Evolutionary conservation across 371 early-diverging fungal species (phyloP).

Genomic region (Mycotypha africana): DNA sequence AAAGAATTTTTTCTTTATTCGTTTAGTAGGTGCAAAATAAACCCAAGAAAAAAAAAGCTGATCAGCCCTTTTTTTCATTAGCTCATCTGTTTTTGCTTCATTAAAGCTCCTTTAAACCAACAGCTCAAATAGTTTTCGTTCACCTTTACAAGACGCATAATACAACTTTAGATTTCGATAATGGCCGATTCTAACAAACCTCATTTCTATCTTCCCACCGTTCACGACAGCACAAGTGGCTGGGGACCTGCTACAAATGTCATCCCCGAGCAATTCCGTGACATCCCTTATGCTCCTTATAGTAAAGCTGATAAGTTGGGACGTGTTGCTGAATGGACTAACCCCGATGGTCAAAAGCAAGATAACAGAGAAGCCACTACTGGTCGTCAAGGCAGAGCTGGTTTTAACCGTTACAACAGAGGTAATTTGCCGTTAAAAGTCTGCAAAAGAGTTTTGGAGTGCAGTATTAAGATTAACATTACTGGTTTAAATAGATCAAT

Average conservation of each 20-base stretch:
- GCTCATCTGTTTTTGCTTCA: too few species aligned
- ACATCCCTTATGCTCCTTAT: conserved; percentile 95
- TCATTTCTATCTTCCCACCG: conserved; percentile 62
- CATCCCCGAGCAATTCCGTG: conserved; percentile 62
- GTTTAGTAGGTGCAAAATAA: too few species aligned
- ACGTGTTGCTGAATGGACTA: conserved; percentile 90
- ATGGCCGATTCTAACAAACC: conserved; percentile 31
- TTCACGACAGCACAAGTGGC: conserved; percentile 66
- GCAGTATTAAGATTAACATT: too few species aligned
- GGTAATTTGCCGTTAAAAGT: too few species aligned
- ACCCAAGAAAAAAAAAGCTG: too few species aligned
- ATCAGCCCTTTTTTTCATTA: too few species aligned
- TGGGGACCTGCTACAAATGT: conserved; percentile 70
- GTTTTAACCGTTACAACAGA: conserved; percentile 58
- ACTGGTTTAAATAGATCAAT: conserved; percentile 44
- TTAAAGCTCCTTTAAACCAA: too few species aligned
- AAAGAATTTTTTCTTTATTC: too few species aligned
- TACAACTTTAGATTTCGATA: too few species aligned
- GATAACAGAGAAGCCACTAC: conserved; percentile 47
- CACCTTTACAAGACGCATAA: too few species aligned
- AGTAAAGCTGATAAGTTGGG: conserved; percentile 94
- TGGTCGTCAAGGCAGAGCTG: conserved; percentile 51
- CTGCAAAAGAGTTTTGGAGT: too few species aligned
- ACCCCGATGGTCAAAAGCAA: conserved; percentile 62
- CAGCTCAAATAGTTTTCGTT: too few species aligned